Evolutionary conservation across 2,329 filamentous ascomycete genomes (phyloP), one percentile per base, ranked within the genome.

Genomic region (Calonectria naviculata): DNA sequence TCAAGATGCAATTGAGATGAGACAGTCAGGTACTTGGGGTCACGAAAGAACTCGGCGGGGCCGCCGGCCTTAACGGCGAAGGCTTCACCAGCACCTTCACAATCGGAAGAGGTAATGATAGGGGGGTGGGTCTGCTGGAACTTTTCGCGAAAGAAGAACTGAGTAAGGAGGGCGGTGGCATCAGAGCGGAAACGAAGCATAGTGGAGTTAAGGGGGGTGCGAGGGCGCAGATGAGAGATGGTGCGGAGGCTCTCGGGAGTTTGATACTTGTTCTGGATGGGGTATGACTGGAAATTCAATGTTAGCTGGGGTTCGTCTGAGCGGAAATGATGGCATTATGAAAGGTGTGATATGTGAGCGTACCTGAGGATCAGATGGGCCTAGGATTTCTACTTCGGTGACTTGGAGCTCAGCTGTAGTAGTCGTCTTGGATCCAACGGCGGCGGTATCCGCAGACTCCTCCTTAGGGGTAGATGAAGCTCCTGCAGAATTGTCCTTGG

Each of bases 251-350:
- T 98, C 80, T 98, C 96, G 62, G 93, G 87, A 6, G 93, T 94
- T 78, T 98, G 95, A 78, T 97, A 98, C 84, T 98, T 98, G 84
- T 98, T 98, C 84, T 99, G 97, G 28, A 99, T 91, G 4, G 97
- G 97, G 80, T 94, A 97, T 73, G 92, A 94, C 94, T 98, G 79
- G 31, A 68, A 71, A 54, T 38, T 47, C 68, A 64, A 73, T 71
- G 65, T 75, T 71, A 70, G 73, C 63, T 19, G 36, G 31, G 36
- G 21, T 24, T 36, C 21, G 8, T 64, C n/a, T 54, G 62, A 26
- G n/a, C 19, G 60, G 69, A 31, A 75, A 66, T 54, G 60, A 56
- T 9, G 8, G 42, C n/a, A n/a, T 2, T 10, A 10, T 46, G 42
- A 10, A 46, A 46, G 7, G 3, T 13, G 42, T 38, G 24, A 49